Evolutionary conservation across 148 eudicot species (phyloP), one percentile per base, ranked within the genome.

Genomic region (Hydrangea macrophylla): DNA sequence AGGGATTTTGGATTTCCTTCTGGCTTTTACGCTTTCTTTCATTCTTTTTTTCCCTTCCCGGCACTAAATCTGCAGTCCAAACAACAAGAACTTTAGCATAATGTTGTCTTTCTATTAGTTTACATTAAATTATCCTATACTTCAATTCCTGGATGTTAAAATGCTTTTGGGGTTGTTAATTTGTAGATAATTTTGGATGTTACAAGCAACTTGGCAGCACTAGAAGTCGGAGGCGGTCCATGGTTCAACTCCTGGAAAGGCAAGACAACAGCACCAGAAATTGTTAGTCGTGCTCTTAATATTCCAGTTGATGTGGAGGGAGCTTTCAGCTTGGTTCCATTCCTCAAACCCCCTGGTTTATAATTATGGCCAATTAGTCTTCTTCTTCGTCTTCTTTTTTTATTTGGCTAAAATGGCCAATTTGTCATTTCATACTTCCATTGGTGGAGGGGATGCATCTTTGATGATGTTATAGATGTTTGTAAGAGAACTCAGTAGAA

Each of bases 161-260:
- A 55, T 60, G 23, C 50, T 65, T 20, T 64, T 1, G 24, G 59
- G 45, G 42, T 20, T 70, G 44, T 59, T 7, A 22, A 6, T 26
- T 72, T 73, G 64, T 72, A 92, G 98, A 77, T 80, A 28, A 84
- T 92, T 54, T 76, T 89, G 84, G 98, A 92, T 55, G 91, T 84
- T 31, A 82, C 89, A 33, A 92, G 98, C 76, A 82, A 87, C 70
- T 87, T 89, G 98, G 93, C 98, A 53, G 96, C 89, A 0, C 75
- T 87, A 22, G 96, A 92, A 82, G 82, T 89, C 25, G 98, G 98
- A 12, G 98, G 98, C 28, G 98, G 98, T 39, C 98, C 98, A 27
- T 92, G 98, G 98, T 87, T 81, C 76, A 70, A 58, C 73, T 37
- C 80, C 48, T 92, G 98, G 98, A 85, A 73, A 76, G 96, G 89